Evolutionary conservation across 352 stramenopile species (phyloP).

Genomic region (Pythium apleroticum): DNA sequence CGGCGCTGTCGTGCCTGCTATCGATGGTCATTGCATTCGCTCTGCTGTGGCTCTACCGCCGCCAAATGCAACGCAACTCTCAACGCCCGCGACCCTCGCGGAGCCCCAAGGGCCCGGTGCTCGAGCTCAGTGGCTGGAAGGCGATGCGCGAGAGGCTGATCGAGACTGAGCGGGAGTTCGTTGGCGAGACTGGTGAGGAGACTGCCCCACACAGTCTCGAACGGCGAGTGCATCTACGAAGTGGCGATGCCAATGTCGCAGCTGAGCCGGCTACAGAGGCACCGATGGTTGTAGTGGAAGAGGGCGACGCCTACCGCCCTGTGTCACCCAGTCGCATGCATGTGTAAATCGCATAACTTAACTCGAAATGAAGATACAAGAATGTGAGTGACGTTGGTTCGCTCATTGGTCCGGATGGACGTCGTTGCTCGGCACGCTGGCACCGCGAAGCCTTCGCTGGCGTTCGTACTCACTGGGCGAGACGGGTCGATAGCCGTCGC

Average conservation of each 20-base stretch:
- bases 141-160: conserved; percentile 54
- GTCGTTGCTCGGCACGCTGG: not conserved
- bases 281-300: conserved; percentile 34
- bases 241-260: not conserved
- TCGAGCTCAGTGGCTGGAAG: conserved; percentile 58
- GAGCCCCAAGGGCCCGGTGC: conserved; percentile 27
- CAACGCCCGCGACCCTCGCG: conserved; percentile 25
- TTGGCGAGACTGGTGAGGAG: conserved; percentile 21
- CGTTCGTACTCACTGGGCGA: conserved; percentile 23
- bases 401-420: not conserved
- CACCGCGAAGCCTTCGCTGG: conserved; percentile 3
- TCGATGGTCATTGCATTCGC: conserved; percentile 19
- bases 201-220: not conserved
- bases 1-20: conserved; percentile 14
- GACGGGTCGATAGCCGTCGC: conserved; percentile 14
- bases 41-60: conserved; percentile 16
- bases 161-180: conserved; percentile 42
- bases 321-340: conserved; percentile 45
- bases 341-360: conserved; percentile 15
- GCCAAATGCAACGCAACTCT: conserved; percentile 16
- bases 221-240: not conserved
- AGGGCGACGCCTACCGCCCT: conserved; percentile 44
- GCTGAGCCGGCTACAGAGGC: conserved; percentile 4
- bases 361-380: conserved; percentile 5
- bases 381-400: not conserved